Base-by-base conservation (phyloP, 179 eudicot genomes). In the Gypsophila paniculata region DNA sequence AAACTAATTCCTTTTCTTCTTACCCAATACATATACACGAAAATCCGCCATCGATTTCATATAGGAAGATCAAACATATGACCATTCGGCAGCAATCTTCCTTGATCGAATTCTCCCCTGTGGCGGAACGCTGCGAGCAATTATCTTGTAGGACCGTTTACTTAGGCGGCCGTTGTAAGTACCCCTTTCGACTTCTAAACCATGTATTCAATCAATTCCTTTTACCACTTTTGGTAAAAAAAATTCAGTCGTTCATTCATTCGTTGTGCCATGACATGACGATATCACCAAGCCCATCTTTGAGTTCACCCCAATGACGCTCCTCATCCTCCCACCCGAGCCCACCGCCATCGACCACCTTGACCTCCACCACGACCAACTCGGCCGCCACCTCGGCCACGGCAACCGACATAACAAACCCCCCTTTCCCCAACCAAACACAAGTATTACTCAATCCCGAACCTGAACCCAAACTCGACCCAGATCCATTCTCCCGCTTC, bases 321-420 rank as follows among this genome's bases (percentile, higher is more conserved):
- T 76, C 77, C 36, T 69, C 79, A 15, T 68, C 71, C 9, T 76
- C 77, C 82, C 85, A 72, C 71, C 75, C 83, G 2, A 75, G 71
- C 0, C 79, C 86, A 0, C 87, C 81, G 17, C 83, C 83, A 36
- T 80, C 85, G 25, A 81, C 81, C 61, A 87, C 85, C 78, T 77
- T 88, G 65, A 92, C 65, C 79, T 85, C 98, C 77, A 87, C 92
- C 77, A 90, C 70, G 72, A 79, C 58, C 75, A 87, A 8, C 73
- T 78, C 88, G 4, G 54, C 18, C 15, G 88, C 88, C 80, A 92
- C 82, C 81, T 82, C 94, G 59, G 81, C 65, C 42, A 87, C 82
- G 55, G 79, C 83, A 1, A 82, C 84, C 15, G 76, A 67, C 79
- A 87, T 61, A 9, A 86, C 78, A 42, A 78, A 66, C 57, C 78